Conservation (phyloP, 2,329 filamentous ascomycete species). For the Aspergillaceae sp. region DNA sequence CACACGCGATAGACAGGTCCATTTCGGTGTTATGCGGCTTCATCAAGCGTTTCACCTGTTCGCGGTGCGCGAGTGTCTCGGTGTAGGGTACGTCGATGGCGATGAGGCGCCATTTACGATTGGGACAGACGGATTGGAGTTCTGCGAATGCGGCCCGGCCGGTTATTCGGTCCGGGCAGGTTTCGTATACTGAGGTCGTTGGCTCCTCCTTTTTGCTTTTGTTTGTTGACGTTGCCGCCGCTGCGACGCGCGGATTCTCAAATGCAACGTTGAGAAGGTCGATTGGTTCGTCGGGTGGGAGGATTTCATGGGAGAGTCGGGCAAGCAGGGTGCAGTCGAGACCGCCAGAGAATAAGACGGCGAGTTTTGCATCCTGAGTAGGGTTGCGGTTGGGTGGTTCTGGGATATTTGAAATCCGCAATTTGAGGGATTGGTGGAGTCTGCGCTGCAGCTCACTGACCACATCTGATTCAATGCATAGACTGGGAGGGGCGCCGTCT, state of each 20-base stretch:
- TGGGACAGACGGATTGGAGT: constrained; percentile 59
- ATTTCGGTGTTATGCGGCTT: constrained; percentile 95
- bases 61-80: constrained; percentile 61
- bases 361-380: constrained; percentile 42
- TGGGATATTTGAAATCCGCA: constrained; percentile 60
- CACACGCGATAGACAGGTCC: constrained; percentile 89
- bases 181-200: constrained; percentile 53
- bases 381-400: constrained; percentile 34
- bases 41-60: constrained; percentile 66
- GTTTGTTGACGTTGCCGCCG: constrained; percentile 27
- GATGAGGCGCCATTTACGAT: constrained; percentile 72
- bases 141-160: constrained; percentile 74
- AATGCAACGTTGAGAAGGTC: constrained; percentile 95
- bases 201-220: constrained; percentile 19
- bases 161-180: constrained; percentile 83
- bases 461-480: constrained; percentile 39
- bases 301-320: constrained; percentile 65
- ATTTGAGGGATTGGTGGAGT: constrained; percentile 53
- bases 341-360: constrained; percentile 86
- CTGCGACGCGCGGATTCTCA: constrained; percentile 74
- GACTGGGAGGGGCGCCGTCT: constrained; percentile 17
- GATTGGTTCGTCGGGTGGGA: constrained; percentile 60
- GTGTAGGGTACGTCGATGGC: constrained; percentile 69
- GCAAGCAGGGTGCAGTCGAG: constrained; percentile 88
- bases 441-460: constrained; percentile 47